Conservation (phyloP, 306 rosid species). For the Vigna radiata region DNA sequence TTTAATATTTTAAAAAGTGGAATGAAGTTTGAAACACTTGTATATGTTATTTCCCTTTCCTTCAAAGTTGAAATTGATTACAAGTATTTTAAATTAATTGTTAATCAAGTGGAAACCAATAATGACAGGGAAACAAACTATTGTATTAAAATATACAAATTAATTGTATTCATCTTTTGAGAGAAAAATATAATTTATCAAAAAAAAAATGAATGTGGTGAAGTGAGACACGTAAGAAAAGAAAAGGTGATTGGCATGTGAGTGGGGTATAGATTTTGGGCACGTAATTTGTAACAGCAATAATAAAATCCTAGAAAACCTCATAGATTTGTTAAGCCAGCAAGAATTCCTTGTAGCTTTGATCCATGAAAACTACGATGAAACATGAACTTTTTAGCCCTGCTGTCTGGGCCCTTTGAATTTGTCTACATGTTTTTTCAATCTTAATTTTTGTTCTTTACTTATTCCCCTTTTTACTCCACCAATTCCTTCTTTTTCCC, state of each 20-base stretch:
- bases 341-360: constrained; percentile 29
- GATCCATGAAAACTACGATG: constrained; percentile 14
- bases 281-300: not conserved
- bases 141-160: not conserved
- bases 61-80: not conserved
- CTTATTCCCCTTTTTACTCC: constrained; percentile 12
- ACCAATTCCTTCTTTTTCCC: not conserved
- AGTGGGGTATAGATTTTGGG: constrained; percentile 61
- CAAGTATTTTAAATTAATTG: not conserved
- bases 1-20: too few relatives aligned
- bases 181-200: not conserved
- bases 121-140: not conserved
- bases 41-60: too few relatives aligned
- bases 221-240: constrained; percentile 40
- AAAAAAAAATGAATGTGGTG: constrained; percentile 5
- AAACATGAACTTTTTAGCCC: constrained; percentile 30
- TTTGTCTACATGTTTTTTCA: not conserved
- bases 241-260: constrained; percentile 51
- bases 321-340: constrained; percentile 44
- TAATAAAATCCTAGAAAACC: constrained; percentile 17
- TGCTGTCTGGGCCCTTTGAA: constrained; percentile 34
- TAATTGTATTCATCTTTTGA: not conserved
- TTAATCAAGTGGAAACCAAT: not conserved
- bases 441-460: not conserved
- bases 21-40: too few relatives aligned